Conservation (phyloP, 352 stramenopile species). For the Phytopythium aichiense region DNA sequence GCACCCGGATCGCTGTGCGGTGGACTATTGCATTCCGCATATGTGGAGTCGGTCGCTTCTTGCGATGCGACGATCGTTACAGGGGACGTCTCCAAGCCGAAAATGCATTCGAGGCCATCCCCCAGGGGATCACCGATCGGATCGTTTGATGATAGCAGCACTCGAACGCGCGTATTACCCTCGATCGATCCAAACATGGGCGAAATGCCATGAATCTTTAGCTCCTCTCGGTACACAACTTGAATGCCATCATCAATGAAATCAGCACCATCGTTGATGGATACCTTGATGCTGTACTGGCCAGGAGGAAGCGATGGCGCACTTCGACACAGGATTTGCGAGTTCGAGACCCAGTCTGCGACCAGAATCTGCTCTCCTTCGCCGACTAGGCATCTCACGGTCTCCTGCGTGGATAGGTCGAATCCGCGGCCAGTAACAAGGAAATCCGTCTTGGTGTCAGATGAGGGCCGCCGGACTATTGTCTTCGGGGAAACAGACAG, state of each 20-base stretch:
- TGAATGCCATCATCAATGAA: slow-evolving; percentile 37
- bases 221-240: slow-evolving; percentile 36
- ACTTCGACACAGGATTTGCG: slow-evolving; percentile 26
- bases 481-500: slow-evolving; percentile 24
- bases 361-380: slow-evolving; percentile 3
- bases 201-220: slow-evolving; percentile 27
- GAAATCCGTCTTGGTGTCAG: slow-evolving; percentile 6
- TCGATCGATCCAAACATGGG: slow-evolving; percentile 38
- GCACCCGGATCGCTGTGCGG: slow-evolving; percentile 3
- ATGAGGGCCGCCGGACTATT: slow-evolving; percentile 4
- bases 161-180: slow-evolving; percentile 33
- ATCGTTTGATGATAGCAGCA: slow-evolving; percentile 10
- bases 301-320: slow-evolving; percentile 26
- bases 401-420: slow-evolving; percentile 15
- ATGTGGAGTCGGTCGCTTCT: not conserved
- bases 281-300: slow-evolving; percentile 37
- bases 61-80: slow-evolving; percentile 15
- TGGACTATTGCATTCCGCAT: slow-evolving; percentile 23
- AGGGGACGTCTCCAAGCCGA: slow-evolving; percentile 16
- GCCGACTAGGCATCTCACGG: slow-evolving; percentile 27
- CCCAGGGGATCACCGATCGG: slow-evolving; percentile 5
- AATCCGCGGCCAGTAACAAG: slow-evolving; percentile 28
- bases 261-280: slow-evolving; percentile 31
- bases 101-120: slow-evolving; percentile 28
- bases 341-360: slow-evolving; percentile 25